Conservation (phyloP, 2,329 filamentous ascomycete genomes). For the Diaporthe nobilis region DNA sequence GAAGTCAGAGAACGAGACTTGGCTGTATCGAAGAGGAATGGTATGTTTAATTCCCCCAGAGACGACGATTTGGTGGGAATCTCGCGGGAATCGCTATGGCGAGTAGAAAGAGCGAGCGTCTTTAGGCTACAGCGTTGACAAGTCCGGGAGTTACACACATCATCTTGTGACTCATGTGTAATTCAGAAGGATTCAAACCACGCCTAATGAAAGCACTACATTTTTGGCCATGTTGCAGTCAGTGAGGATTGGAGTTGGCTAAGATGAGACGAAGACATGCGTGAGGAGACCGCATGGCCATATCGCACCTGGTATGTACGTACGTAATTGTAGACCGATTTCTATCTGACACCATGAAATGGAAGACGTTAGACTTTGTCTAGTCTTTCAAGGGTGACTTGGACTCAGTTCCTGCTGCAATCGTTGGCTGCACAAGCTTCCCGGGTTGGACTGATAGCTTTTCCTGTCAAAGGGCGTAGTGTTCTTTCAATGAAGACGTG, state of each 20-base stretch:
- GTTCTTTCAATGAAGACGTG: not conserved
- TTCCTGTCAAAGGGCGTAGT: not conserved
- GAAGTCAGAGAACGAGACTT: not conserved
- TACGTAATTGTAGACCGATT: not conserved
- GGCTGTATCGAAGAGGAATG: not conserved
- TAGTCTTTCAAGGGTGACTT: not conserved
- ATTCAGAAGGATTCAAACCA: not conserved
- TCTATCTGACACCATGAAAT: not conserved
- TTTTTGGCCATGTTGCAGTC: not conserved
- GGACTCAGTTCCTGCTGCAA: not conserved
- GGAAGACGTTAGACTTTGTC: not conserved
- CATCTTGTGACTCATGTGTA: not conserved
- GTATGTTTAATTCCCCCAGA: not conserved
- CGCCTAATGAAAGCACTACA: accelerated
- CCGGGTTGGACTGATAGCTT: not conserved
- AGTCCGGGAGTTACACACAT: not conserved
- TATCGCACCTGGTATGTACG: not conserved
- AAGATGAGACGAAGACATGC: not conserved
- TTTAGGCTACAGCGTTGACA: not conserved
- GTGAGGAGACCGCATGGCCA: not conserved
- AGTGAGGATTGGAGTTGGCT: not conserved
- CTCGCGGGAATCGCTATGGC: not conserved
- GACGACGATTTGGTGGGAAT: not conserved
- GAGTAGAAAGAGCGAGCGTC: not conserved
- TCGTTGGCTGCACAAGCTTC: too few species aligned